Evolutionary conservation across 306 rosid genomes (phyloP).

Genomic region (Canavalia gladiata): DNA sequence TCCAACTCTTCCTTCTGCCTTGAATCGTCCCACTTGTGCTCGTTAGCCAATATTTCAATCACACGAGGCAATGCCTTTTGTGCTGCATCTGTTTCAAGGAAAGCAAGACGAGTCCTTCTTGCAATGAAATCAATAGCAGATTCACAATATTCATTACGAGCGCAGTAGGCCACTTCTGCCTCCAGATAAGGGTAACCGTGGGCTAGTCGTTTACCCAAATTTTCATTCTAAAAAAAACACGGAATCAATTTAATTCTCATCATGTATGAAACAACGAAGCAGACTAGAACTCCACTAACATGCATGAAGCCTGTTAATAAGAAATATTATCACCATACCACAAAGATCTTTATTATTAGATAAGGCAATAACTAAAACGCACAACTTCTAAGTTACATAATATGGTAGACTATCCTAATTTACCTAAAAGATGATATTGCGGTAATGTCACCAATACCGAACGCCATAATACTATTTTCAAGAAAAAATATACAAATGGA

Average conservation of each 20-base stretch:
- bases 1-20: conserved; percentile 80
- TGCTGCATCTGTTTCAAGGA: conserved; percentile 97
- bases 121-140: conserved; percentile 97
- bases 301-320: conserved; percentile 23
- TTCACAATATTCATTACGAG: conserved; percentile 95
- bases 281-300: conserved; percentile 24
- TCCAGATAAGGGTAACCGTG: conserved; percentile 96
- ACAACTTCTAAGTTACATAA: neutral
- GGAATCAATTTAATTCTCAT: conserved; percentile 2
- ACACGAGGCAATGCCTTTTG: conserved; percentile 85
- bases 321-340: conserved; percentile 10
- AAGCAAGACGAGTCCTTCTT: conserved; percentile 93
- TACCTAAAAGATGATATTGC: conserved; percentile 23
- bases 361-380: neutral
- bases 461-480: neutral
- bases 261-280: conserved; percentile 16
- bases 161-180: conserved; percentile 99
- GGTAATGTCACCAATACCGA: conserved; percentile 12
- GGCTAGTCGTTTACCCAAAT: conserved; percentile 92
- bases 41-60: conserved; percentile 81
- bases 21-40: conserved; percentile 86
- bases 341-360: conserved; percentile 27
- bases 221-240: conserved; percentile 69
- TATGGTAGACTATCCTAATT: neutral
- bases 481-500: conserved; percentile 1